phyloP scores from a whole-genome alignment of 2,329 filamentous ascomycete genomes.

The Talaromyces atroroseus region DNA sequence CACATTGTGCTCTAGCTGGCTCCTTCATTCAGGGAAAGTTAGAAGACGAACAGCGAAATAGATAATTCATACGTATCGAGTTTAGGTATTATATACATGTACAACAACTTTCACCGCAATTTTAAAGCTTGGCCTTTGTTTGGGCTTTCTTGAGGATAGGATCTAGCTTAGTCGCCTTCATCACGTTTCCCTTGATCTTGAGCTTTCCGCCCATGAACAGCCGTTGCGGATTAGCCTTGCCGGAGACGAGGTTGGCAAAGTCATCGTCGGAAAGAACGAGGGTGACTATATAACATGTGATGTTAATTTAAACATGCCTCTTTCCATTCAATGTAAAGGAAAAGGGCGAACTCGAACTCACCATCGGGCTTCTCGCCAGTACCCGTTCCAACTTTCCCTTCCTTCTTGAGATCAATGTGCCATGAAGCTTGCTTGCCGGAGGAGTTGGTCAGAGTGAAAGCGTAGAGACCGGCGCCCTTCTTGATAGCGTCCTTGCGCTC shows the following conservation, averaged over 20 bases:
- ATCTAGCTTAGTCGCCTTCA: slow-evolving; percentile 97
- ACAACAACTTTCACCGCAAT: slow-evolving; percentile 4
- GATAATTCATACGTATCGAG: background rate
- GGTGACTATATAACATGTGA: slow-evolving; percentile 57
- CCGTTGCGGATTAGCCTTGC: slow-evolving; percentile 89
- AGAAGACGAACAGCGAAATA: background rate
- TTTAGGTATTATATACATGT: slow-evolving; percentile 6
- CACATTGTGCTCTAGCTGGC: background rate
- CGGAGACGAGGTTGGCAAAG: slow-evolving; percentile 74
- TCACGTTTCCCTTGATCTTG: slow-evolving; percentile 96
- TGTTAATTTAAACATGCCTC: slow-evolving; percentile 1
- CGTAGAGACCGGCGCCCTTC: slow-evolving; percentile 79
- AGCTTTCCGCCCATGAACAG: slow-evolving; percentile 98
- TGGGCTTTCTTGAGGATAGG: slow-evolving; percentile 85
- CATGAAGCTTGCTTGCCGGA: slow-evolving; percentile 75
- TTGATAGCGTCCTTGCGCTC: slow-evolving; percentile 86
- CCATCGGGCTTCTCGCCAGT: slow-evolving; percentile 74
- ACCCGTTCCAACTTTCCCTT: slow-evolving; percentile 75
- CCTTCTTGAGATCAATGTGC: slow-evolving; percentile 93
- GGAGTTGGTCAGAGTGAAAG: slow-evolving; percentile 86
- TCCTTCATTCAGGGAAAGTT: background rate
- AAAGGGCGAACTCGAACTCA: slow-evolving; percentile 40
- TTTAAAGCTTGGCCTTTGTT: slow-evolving; percentile 74
- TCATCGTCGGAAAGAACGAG: slow-evolving; percentile 77
- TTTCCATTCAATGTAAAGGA: background rate